phyloP scores from a whole-genome alignment of 2,329 filamentous ascomycete species.

The Cercospora sojina region DNA sequence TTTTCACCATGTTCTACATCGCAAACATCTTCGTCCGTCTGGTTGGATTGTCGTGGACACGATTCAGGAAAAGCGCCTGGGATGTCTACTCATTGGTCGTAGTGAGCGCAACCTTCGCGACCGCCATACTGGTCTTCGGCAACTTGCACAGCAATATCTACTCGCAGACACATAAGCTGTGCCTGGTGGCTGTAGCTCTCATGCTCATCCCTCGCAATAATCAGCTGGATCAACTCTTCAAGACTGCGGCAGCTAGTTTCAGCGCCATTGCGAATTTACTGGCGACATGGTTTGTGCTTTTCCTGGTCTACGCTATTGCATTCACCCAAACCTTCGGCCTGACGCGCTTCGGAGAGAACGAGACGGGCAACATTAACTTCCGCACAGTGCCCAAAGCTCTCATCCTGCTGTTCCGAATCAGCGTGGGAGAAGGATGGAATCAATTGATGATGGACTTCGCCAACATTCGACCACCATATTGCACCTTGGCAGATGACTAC shows the following conservation, averaged over 20 bases:
- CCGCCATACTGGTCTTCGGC: slow-evolving; percentile 72
- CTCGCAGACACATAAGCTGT: slow-evolving; percentile 85
- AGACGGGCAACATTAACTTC: slow-evolving; percentile 82
- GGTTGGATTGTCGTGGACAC: slow-evolving; percentile 83
- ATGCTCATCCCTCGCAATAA: slow-evolving; percentile 95
- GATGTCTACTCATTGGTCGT: slow-evolving; percentile 83
- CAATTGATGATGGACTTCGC: slow-evolving; percentile 95
- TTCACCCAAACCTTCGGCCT: slow-evolving; percentile 94
- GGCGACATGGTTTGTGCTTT: slow-evolving; percentile 96
- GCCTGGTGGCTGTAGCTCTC: slow-evolving; percentile 84
- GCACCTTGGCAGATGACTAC: slow-evolving; percentile 69
- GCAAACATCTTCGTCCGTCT: slow-evolving; percentile 81
- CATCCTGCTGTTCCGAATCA: slow-evolving; percentile 89
- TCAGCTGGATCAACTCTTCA: slow-evolving; percentile 95
- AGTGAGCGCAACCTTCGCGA: slow-evolving; percentile 76
- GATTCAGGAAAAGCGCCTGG: slow-evolving; percentile 92
- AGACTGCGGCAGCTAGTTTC: slow-evolving; percentile 92
- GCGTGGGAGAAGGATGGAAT: slow-evolving; percentile 95
- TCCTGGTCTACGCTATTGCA: slow-evolving; percentile 93
- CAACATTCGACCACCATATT: slow-evolving; percentile 73
- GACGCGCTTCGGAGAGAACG: slow-evolving; percentile 75
- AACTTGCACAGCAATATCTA: slow-evolving; percentile 60
- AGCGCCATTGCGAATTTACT: slow-evolving; percentile 86
- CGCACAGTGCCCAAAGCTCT: slow-evolving; percentile 90
- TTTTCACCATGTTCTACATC: slow-evolving; percentile 83